Evolutionary conservation across 306 rosid genomes (phyloP), one percentile per base, ranked within the genome.

Genomic region (Acacia melanoxylon): DNA sequence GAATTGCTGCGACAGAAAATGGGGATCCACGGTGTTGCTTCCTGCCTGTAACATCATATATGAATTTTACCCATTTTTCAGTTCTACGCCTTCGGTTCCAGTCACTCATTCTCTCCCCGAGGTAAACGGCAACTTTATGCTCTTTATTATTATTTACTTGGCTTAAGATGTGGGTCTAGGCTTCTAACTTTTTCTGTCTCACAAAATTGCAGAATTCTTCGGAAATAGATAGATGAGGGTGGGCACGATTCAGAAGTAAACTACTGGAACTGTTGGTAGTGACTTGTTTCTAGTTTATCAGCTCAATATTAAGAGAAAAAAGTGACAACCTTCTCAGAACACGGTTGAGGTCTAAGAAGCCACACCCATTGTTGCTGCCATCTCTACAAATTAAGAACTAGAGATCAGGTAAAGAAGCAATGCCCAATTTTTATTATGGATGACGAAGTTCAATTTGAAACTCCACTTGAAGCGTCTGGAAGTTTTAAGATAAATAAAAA

Each of bases 41-140:
- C 82, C 89, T 0, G 59, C 84, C 14, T 86, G 86, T 56, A 79
- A 69, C 10, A 29, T 82, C 29, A 62, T 86, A 77, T 82, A 75
- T 62, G 86, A 82, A 12, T 9, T 86, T n/a, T 76, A 79, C 74
- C 82, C 82, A 10, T 86, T 86, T 13, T 70, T 70, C 56, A 70
- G 45, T 11, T 14, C 54, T 4, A 67, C 25, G 5, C 12, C 45
- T 42, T 15, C 48, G 48, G 14, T 15, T 44, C 15, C 48, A 13
- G 48, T 44, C 48, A 44, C 48, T 11, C 68, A 59, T 16, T n/a
- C 81, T 79, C 83, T 8, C 61, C 81, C 59, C 52, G 72, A 68
- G 87, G 89, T 49, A 49, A 49, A 15, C 20, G 19, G 54, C 54
- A n/a, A n/a, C n/a, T n/a, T n/a, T n/a, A n/a, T n/a, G n/a, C n/a